Evolutionary conservation across 495 filamentous ascomycete genomes (phyloP), one percentile per base, ranked within the genome.

Genomic region (Acidomyces sp.): DNA sequence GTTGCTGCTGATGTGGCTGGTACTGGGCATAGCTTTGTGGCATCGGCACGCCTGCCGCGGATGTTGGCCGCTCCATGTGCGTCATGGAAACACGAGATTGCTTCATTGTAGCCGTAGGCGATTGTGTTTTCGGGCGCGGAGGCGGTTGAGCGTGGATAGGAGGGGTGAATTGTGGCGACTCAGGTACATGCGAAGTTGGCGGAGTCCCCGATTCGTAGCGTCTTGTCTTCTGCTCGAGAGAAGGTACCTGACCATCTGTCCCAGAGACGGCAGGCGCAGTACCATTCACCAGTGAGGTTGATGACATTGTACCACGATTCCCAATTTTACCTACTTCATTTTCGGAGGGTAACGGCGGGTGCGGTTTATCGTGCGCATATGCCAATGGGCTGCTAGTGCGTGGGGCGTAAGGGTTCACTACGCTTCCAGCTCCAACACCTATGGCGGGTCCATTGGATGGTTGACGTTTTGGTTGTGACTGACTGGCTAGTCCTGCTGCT

Each of bases 301-400:
- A n/a, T n/a, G n/a, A n/a, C n/a, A n/a, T n/a, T n/a, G n/a, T n/a
- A n/a, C n/a, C n/a, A n/a, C n/a, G n/a, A n/a, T n/a, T n/a, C n/a
- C n/a, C n/a, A n/a, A n/a, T n/a, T n/a, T n/a, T n/a, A n/a, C n/a
- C n/a, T n/a, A n/a, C n/a, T n/a, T n/a, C n/a, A 1, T 22, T 34
- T 20, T 37, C 24, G 7, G n/a, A 15, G n/a, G 47, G 47, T 4
- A 50, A 13, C 26, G 47, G 28, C 6, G 47, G 66, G 58, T 53
- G 71, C 62, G 28, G 69, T 72, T 51, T 58, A 52, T 34, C 86
- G 75, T 28, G 13, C 13, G 22, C 12, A 11, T 3, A 35, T 15
- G 82, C 86, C 21, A 92, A 65, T 9, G 83, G 85, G 53, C 85
- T 93, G 15, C 82, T 90, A 15, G 83, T 90, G 38, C 84, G 74